Evolutionary conservation across 2,329 filamentous ascomycete genomes (phyloP).

Genomic region (Trichoderma atrobrunneum): DNA sequence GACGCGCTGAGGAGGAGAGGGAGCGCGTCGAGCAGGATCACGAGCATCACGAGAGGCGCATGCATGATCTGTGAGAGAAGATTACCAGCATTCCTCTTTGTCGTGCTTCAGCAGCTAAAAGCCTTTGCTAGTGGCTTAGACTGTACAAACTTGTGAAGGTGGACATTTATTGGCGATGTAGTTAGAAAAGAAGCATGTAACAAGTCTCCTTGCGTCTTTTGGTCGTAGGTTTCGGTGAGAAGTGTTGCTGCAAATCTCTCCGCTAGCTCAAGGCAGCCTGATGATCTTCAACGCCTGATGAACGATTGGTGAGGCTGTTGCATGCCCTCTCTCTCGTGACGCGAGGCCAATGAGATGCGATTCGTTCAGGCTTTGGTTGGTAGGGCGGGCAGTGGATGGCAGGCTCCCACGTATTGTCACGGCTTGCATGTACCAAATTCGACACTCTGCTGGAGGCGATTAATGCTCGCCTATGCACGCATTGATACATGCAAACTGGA

Average conservation of each 20-base stretch:
- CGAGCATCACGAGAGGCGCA: not conserved
- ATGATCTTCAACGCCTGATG: not conserved
- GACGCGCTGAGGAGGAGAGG: not conserved
- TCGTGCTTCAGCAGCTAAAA: not conserved
- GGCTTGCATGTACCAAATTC: not conserved
- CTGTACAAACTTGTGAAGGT: not conserved
- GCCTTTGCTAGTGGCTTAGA: not conserved
- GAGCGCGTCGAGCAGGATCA: not conserved
- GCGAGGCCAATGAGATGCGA: not conserved
- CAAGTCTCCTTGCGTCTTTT: not conserved
- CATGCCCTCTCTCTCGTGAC: not conserved
- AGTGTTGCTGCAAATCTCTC: not conserved
- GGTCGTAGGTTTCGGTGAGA: not conserved
- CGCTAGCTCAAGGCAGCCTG: not conserved
- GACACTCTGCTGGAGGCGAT: not conserved
- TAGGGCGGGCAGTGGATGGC: not conserved
- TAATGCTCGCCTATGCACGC: too few species aligned
- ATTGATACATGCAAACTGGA: too few species aligned
- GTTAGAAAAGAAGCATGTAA: not conserved
- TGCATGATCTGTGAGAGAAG: not conserved
- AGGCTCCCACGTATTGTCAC: not conserved
- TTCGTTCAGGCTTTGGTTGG: not conserved
- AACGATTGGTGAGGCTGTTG: not conserved
- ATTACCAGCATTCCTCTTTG: not conserved
- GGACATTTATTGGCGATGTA: not conserved